Percentiles rank a stretch among this genome's conserved stretches.
These are phyloP conservation scores for Hypoxylon sp. DNA, from an alignment of 2,329 filamentous ascomycete species.

Conservation along the genomic window DNA sequence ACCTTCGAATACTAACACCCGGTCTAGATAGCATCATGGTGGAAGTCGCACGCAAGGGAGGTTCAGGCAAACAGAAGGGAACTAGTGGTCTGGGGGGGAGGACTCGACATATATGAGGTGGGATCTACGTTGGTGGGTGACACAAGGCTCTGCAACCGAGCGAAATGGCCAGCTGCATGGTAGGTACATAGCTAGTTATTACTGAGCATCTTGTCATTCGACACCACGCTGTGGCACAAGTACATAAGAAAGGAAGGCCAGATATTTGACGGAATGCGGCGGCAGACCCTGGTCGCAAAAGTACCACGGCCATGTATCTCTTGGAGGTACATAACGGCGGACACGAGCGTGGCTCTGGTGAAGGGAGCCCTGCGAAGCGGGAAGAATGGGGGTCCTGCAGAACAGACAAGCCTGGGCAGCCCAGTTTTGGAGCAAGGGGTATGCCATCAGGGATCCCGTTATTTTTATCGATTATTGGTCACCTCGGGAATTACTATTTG, in stretches of 20 bases:
- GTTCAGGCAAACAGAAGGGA: slow-evolving; percentile 48
- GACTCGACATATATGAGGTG: slow-evolving; percentile 51
- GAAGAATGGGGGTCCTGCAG: slow-evolving; percentile 43
- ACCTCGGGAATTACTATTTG: slow-evolving; percentile 42
- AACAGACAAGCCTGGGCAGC: slow-evolving; percentile 38
- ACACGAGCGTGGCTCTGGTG: slow-evolving; percentile 47
- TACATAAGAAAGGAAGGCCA: slow-evolving; percentile 45
- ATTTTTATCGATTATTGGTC: slow-evolving; percentile 50
- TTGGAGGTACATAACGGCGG: slow-evolving; percentile 34
- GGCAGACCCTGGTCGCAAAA: slow-evolving; percentile 35
- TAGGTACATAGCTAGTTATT: slow-evolving; percentile 38
- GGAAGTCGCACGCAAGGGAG: slow-evolving; percentile 48
- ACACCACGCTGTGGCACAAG: slow-evolving; percentile 41
- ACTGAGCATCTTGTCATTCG: slow-evolving; percentile 49
- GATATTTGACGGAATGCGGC: slow-evolving; percentile 47
- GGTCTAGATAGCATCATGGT: slow-evolving; percentile 59
- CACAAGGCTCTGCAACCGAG: slow-evolving; percentile 49
- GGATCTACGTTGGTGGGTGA: slow-evolving; percentile 47
- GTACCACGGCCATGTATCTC: slow-evolving; percentile 13
- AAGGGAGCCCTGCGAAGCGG: slow-evolving; percentile 42
- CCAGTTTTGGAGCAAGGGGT: slow-evolving; percentile 40
- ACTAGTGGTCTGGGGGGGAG: slow-evolving; percentile 42
- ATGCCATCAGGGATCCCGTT: slow-evolving; percentile 33
- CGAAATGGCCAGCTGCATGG: slow-evolving; percentile 44
- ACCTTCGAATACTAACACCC: slow-evolving; percentile 61